These are phyloP conservation scores for Exophiala aquamarina DNA, from an alignment of 2,329 filamentous ascomycete species.

Conservation along the genomic window DNA sequence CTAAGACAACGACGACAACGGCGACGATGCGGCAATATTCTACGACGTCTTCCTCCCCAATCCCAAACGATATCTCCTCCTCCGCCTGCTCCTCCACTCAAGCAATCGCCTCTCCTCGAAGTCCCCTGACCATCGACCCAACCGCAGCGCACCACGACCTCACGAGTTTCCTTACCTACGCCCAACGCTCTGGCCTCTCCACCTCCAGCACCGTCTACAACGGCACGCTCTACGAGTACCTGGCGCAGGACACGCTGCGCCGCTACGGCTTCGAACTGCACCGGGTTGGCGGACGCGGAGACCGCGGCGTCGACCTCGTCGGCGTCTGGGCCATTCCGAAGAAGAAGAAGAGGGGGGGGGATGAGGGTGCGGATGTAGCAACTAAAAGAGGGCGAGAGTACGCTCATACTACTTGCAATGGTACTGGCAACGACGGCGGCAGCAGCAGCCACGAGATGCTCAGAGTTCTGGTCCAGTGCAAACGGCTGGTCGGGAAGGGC, in stretches of 20 bases:
- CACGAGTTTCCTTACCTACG: slow-evolving; percentile 41
- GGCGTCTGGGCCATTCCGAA: slow-evolving; percentile 45
- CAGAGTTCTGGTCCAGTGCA: slow-evolving; percentile 48
- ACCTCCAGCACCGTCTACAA: slow-evolving; percentile 41
- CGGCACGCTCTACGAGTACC: slow-evolving; percentile 50
- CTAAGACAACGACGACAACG: no score
- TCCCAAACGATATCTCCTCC: no score
- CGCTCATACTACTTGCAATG: background rate
- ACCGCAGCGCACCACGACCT: slow-evolving; percentile 29
- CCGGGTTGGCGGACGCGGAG: slow-evolving; percentile 46
- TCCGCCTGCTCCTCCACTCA: no score
- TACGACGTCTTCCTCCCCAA: no score
- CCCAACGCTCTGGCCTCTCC: slow-evolving; percentile 38
- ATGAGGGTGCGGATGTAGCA: no score
- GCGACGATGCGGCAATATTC: no score
- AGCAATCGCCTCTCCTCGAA: no score
- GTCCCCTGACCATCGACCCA: background rate
- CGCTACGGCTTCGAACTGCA: slow-evolving; percentile 40
- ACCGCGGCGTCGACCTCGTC: slow-evolving; percentile 48
- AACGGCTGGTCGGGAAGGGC: slow-evolving; percentile 36
- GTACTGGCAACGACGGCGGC: background rate
- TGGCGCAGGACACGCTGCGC: slow-evolving; percentile 40
- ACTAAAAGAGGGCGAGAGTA: slow-evolving; percentile 2
- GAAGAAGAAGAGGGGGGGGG: background rate
- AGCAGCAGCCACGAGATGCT: slow-evolving; percentile 33